Evolutionary conservation across 2,329 filamentous ascomycete species (phyloP).

Genomic region (Fonsecaea pedrosoi): DNA sequence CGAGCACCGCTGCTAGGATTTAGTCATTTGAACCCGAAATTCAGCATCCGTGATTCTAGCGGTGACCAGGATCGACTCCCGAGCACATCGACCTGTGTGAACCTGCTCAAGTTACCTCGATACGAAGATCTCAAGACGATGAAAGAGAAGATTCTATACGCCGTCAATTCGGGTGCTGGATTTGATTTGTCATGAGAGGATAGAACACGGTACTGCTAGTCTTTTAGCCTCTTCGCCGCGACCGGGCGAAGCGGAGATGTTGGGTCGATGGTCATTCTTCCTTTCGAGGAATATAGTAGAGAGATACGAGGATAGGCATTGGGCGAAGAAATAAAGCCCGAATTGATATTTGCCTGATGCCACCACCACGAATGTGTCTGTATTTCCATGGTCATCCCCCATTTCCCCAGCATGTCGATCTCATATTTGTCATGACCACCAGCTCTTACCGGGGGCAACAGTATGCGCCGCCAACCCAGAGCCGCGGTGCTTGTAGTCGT

Average conservation of each 20-base stretch:
- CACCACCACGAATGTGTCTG: no score
- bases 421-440: not conserved
- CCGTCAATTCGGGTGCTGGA: constrained; percentile 85
- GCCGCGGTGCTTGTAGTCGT: not conserved
- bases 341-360: no score
- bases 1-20: constrained; percentile 90
- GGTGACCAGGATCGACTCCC: constrained; percentile 78
- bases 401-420: not conserved
- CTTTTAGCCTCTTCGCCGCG: not conserved
- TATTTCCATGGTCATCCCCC: no score
- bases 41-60: constrained; percentile 87
- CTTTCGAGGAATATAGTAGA: not conserved
- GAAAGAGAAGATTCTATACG: constrained; percentile 84
- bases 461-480: not conserved
- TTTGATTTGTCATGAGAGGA: constrained; percentile 70
- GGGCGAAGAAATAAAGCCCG: no score
- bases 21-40: constrained; percentile 79
- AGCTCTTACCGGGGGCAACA: not conserved
- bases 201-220: not conserved
- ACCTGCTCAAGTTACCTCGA: constrained; percentile 86
- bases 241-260: not conserved
- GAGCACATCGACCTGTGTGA: constrained; percentile 95
- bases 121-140: constrained; percentile 72
- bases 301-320: not conserved
- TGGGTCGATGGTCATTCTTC: not conserved